Evolutionary conservation across 2,329 filamentous ascomycete species (phyloP), one percentile per base, ranked within the genome.

Genomic region (Alternaria brassicae): DNA sequence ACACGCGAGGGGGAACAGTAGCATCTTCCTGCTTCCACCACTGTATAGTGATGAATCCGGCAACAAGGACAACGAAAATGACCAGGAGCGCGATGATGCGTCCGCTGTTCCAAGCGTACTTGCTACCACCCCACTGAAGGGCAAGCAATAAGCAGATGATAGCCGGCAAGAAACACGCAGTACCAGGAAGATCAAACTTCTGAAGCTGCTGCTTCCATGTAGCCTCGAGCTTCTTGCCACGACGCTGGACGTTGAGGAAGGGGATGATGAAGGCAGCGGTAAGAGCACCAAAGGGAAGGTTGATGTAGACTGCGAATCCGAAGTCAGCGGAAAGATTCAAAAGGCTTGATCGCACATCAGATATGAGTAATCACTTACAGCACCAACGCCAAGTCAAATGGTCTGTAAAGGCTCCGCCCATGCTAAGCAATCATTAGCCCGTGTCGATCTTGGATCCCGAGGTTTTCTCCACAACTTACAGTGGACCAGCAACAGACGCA

Each of bases 121-220:
- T 81, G 67, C 76, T 78, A 30, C 81, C 82, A 53, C 80, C 82
- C 81, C 81, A 84, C 55, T 83, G 81, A 6, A 84, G 76, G 39
- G 82, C 82, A 32, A 84, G 77, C 9, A 84, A 72, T 36, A 83
- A 69, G 66, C 80, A 83, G 56, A 84, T 75, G 60, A 83, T 79
- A 61, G 78, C 79, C 1, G 81, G 81, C 28, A 84, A 62, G 65
- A 83, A 78, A 25, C 81, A 50, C 15, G 75, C 61, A 3, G 77
- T 81, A 9, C 81, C 82, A 36, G 75, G 68, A n/a, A 82, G 69
- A 65, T 84, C 82, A 62, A 84, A 81, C 60, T 82, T 79, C 60
- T 75, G 61, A 21, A 82, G 36, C 58, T 80, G 78, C 36, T 75
- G 67, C 55, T 69, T 78, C 67, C 70, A 79, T 25, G 76, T 76